Evolutionary conservation across 108 stramenopile genomes (phyloP).

Genomic region (Nannochloropsis oceanica): DNA sequence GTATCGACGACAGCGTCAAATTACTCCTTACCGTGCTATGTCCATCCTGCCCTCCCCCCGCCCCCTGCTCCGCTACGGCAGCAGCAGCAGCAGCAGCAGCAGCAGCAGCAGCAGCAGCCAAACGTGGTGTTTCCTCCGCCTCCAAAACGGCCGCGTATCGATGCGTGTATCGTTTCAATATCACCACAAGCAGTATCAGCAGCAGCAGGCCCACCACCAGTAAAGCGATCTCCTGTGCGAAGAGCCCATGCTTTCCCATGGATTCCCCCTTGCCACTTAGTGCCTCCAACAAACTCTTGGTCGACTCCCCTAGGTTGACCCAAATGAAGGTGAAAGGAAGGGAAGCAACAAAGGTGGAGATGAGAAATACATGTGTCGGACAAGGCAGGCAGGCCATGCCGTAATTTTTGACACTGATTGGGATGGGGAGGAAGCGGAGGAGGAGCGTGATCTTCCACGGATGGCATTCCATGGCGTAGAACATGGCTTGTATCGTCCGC

Average conservation of each 20-base stretch:
- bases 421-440: neutral
- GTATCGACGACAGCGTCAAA: no score
- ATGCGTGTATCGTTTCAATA: neutral
- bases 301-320: neutral
- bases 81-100: no score
- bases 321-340: neutral
- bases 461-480: neutral
- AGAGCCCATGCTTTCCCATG: neutral
- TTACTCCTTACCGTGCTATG: no score
- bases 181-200: neutral
- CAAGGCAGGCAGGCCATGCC: neutral
- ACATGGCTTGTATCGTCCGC: neutral
- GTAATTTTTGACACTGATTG: neutral
- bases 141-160: neutral
- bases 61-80: neutral
- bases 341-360: neutral
- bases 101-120: no score
- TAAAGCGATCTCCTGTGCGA: neutral
- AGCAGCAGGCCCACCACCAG: neutral
- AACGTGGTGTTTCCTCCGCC: neutral
- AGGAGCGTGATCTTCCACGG: neutral
- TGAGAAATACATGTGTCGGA: neutral
- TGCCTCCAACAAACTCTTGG: neutral
- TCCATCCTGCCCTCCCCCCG: neutral
- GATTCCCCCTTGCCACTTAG: neutral